Evolutionary conservation across 2,329 filamentous ascomycete species (phyloP), one percentile per base, ranked within the genome.

Genomic region (Rutstroemia sp.): DNA sequence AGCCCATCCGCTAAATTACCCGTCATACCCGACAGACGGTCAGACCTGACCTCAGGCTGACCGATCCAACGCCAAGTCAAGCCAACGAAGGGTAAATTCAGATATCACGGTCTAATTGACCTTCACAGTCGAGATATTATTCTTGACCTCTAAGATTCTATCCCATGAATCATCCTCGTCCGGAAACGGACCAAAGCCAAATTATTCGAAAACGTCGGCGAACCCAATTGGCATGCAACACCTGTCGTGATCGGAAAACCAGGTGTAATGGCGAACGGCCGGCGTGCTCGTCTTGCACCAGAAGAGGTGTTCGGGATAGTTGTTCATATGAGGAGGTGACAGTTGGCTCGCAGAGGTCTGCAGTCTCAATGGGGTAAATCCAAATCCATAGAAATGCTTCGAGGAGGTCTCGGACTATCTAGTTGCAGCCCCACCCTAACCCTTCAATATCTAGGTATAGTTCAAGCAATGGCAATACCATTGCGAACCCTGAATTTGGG

Each of bases 241-340:
- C 50, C 10, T 61, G 59, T 45, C 56, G 59, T 34, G 48, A 52
- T 18, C 52, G 58, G 21, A 61, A 61, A 42, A 58, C 58, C 14
- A 47, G 55, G n/a, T 61, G 59, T 21, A 56, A 60, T 53, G 58
- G 59, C n/a, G 38, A 38, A 21, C 34, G 51, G 12, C 59, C 59
- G 18, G 47, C 39, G 10, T 61, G 59, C 27, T 51, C 49, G 1
- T 46, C 58, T 12, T 60, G 59, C 51, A 37, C 48, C 19, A 54
- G 37, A 37, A 56, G 56, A 50, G 52, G 44, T 23, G 46, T 52
- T 46, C 25, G 44, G 50, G 51, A 44, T 6, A 39, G 30, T 25
- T 60, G 59, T 41, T 42, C 44, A 50, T 60, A 61, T 41, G 54
- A 60, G n/a, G 58, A 59, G 23, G 45, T 21, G 12, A 58, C 49